Conservation (phyloP, 78 protist species). For the Creolimax fragrantissima region DNA sequence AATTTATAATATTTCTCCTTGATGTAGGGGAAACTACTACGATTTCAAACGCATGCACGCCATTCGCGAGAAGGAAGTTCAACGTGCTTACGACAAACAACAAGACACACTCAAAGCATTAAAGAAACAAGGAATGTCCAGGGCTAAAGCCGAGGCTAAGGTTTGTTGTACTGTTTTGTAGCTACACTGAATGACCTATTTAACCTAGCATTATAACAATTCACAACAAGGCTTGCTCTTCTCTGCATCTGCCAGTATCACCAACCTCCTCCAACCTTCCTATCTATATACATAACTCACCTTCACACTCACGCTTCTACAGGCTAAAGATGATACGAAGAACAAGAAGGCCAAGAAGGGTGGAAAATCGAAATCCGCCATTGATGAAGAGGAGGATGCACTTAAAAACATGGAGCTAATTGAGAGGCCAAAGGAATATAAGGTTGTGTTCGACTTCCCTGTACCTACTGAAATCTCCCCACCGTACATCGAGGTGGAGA, state of each 20-base stretch:
- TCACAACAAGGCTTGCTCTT: no score
- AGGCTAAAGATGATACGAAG: neutral
- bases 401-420: neutral
- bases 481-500: neutral
- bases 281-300: no score
- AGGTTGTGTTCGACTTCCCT: neutral
- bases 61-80: neutral
- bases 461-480: neutral
- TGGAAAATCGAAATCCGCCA: neutral
- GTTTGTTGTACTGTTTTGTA: no score
- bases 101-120: constrained; percentile 40
- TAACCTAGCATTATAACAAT: no score
- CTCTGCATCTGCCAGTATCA: no score
- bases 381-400: neutral
- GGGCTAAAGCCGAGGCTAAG: constrained; percentile 8
- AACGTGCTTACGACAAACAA: constrained; percentile 24
- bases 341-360: neutral
- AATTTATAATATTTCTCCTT: no score
- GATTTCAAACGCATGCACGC: constrained; percentile 25
- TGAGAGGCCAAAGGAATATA: neutral
- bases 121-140: constrained; percentile 7
- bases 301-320: no score
- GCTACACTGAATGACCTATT: no score
- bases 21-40: constrained; percentile 34
- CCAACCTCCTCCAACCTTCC: no score